Conservation (phyloP, 192 early-diverging fungal genomes). For the Hyaloraphidium curvatum region DNA sequence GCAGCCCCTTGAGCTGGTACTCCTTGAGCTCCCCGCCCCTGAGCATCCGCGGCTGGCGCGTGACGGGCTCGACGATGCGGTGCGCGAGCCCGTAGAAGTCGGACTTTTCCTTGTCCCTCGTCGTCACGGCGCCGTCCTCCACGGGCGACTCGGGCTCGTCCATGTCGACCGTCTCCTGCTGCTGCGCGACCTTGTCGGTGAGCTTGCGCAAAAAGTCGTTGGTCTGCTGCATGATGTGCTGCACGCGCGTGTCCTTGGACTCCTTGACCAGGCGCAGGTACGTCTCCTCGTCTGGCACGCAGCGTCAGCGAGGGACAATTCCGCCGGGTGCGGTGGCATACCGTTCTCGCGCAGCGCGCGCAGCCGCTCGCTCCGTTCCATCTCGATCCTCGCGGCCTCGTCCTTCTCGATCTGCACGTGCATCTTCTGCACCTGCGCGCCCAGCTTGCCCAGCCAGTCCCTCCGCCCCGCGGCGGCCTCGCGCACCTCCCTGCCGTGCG, state of each 20-base stretch:
- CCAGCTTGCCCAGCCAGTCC: slow-evolving; percentile 47
- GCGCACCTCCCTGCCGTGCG: slow-evolving; percentile 51
- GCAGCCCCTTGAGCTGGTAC: slow-evolving; percentile 87
- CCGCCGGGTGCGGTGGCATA: background rate
- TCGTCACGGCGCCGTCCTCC: slow-evolving; percentile 8
- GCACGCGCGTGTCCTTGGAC: slow-evolving; percentile 88
- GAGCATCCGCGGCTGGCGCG: slow-evolving; percentile 65
- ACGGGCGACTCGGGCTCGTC: background rate
- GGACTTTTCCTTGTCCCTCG: background rate
- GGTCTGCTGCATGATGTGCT: slow-evolving; percentile 42
- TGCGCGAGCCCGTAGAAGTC: slow-evolving; percentile 85
- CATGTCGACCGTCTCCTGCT: background rate
- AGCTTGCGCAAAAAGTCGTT: background rate
- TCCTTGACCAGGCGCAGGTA: slow-evolving; percentile 85
- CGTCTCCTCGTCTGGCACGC: slow-evolving; percentile 75
- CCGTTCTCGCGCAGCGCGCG: slow-evolving; percentile 77
- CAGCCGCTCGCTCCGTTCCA: slow-evolving; percentile 81
- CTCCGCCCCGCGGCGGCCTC: slow-evolving; percentile 45
- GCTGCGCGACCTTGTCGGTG: background rate
- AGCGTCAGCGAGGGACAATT: background rate
- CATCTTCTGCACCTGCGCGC: slow-evolving; percentile 49
- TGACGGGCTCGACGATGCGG: slow-evolving; percentile 57
- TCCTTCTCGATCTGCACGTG: slow-evolving; percentile 81
- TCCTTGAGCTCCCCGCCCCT: slow-evolving; percentile 85
- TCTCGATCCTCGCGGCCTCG: slow-evolving; percentile 70